Conservation (phyloP, 2,329 filamentous ascomycete species). For the Monosporascus sp. region DNA sequence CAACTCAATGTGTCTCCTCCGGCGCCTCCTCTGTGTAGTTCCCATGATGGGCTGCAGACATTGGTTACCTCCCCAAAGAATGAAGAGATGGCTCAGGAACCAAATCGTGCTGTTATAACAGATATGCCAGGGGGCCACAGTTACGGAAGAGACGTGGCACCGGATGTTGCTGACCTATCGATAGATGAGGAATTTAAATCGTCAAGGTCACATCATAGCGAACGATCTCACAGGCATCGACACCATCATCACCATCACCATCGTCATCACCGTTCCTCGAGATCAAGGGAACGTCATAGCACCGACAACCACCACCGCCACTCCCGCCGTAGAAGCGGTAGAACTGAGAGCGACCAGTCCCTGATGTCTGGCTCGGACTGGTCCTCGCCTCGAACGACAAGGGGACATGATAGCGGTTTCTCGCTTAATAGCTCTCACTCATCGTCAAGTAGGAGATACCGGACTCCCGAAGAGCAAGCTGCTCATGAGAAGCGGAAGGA, state of each 20-base stretch:
- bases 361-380: constrained; percentile 21
- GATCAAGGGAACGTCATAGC: constrained; percentile 13
- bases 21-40: constrained; percentile 17
- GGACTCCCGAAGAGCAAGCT: constrained; percentile 44
- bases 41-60: constrained; percentile 18
- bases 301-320: constrained; percentile 27
- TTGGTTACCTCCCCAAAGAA: constrained; percentile 7
- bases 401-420: constrained; percentile 41
- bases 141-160: constrained; percentile 32
- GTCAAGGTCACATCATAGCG: constrained; percentile 30
- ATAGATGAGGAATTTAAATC: constrained; percentile 44
- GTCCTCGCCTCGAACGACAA: constrained; percentile 33
- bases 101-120: constrained; percentile 1
- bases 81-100: constrained; percentile 13
- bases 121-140: constrained; percentile 22
- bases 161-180: constrained; percentile 51
- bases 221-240: constrained; percentile 15
- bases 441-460: constrained; percentile 27
- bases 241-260: constrained; percentile 31
- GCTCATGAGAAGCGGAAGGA: constrained; percentile 45
- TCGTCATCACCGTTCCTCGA: constrained; percentile 19
- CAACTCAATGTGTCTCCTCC: constrained; percentile 34
- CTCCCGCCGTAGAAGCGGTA: constrained; percentile 28
- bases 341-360: constrained; percentile 14
- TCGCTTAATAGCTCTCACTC: constrained; percentile 33